Conservation (phyloP, 768 basidiomycete species). For the Mrakia hoshinonis region DNA sequence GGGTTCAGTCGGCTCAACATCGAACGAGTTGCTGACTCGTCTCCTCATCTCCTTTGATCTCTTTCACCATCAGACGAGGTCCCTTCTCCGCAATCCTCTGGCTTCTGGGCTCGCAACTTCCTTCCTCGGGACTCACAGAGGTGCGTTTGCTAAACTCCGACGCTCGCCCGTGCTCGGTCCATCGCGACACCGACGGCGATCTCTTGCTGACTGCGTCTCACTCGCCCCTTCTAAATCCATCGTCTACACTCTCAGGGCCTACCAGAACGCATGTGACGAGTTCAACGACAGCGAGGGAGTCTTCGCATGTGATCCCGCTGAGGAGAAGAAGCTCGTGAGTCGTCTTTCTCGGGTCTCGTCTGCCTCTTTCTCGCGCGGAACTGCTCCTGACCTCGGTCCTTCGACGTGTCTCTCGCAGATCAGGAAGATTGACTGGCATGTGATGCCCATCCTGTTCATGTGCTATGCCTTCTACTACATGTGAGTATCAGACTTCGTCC, state of each 20-base stretch:
- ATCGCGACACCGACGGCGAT: not conserved
- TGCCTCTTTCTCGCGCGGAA: not conserved
- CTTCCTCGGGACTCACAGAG: not conserved
- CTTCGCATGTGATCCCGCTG: not conserved
- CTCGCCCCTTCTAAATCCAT: not conserved
- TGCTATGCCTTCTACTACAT: slow-evolving; percentile 36
- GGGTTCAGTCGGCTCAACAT: too few relatives aligned
- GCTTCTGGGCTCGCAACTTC: slow-evolving; percentile 3
- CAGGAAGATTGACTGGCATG: slow-evolving; percentile 33
- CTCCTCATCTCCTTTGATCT: not conserved
- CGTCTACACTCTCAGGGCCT: not conserved
- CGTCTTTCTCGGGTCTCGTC: not conserved
- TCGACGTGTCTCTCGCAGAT: not conserved
- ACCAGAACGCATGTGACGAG: not conserved
- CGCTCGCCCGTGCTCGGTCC: not conserved
- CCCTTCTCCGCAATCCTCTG: not conserved
- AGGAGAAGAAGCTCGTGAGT: slow-evolving; percentile 1
- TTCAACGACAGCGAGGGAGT: not conserved
- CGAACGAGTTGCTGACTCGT: too few relatives aligned
- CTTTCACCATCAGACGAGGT: not conserved
- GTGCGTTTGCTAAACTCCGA: not conserved
- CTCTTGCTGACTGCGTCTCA: not conserved
- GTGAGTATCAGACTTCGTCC: too few relatives aligned
- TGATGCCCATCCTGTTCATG: slow-evolving; percentile 34
- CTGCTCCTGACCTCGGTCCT: not conserved